phyloP scores from a whole-genome alignment of 1,284 basidiomycete genomes.

The Lentinus polychrous region DNA sequence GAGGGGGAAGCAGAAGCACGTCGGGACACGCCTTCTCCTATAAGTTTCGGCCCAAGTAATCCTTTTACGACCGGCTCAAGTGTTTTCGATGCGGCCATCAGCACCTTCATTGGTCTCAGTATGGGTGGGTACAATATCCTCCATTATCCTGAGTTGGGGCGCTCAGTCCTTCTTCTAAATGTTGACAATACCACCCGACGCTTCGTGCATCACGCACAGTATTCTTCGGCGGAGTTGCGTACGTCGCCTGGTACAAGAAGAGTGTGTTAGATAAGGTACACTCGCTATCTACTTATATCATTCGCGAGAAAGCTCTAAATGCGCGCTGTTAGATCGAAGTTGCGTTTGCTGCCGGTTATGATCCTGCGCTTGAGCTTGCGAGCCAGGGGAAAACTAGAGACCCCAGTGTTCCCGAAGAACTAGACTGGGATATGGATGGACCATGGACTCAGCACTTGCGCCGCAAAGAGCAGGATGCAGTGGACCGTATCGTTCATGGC shows the following conservation, averaged over 20 bases:
- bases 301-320: not conserved
- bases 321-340: slow-evolving; percentile 43
- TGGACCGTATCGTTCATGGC: slow-evolving; percentile 75
- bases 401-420: slow-evolving; percentile 27
- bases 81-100: slow-evolving; percentile 45
- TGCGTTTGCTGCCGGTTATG: slow-evolving; percentile 62
- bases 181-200: not conserved
- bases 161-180: not conserved
- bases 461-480: slow-evolving; percentile 66
- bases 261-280: slow-evolving; percentile 73
- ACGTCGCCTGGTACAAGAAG: slow-evolving; percentile 75
- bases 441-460: slow-evolving; percentile 56
- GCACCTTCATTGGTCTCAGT: slow-evolving; percentile 52
- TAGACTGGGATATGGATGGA: slow-evolving; percentile 31
- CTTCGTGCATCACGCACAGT: slow-evolving; percentile 22
- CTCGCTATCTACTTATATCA: not conserved
- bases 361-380: slow-evolving; percentile 73
- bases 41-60: not conserved
- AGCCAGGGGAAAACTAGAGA: slow-evolving; percentile 31
- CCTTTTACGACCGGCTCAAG: slow-evolving; percentile 14
- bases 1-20: not conserved
- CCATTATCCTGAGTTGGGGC: not conserved
- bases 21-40: not conserved
- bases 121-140: slow-evolving; percentile 37
- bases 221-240: slow-evolving; percentile 65